Evolutionary conservation across 495 filamentous ascomycete species (phyloP).

Genomic region (Entonaema liquescens): DNA sequence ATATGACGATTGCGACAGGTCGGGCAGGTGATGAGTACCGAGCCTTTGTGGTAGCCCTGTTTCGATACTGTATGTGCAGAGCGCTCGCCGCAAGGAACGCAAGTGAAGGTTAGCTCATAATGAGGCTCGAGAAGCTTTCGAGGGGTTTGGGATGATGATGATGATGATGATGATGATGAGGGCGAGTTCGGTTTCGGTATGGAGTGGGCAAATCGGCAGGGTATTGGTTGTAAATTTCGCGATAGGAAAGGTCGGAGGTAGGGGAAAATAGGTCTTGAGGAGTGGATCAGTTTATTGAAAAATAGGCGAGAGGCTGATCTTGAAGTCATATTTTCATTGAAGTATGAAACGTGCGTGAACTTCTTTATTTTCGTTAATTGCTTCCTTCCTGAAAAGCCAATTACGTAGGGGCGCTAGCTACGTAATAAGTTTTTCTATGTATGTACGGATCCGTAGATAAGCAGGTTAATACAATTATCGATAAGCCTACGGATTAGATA

Average conservation of each 20-base stretch:
- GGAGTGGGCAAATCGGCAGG: slow-evolving; percentile 46
- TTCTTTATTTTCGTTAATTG: neutral
- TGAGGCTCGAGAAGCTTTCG: slow-evolving; percentile 61
- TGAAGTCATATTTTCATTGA: slow-evolving; percentile 22
- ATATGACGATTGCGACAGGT: slow-evolving; percentile 84
- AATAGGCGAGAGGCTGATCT: slow-evolving; percentile 15
- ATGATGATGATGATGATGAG: slow-evolving; percentile 40
- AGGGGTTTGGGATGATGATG: slow-evolving; percentile 12
- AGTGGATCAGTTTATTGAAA: slow-evolving; percentile 7
- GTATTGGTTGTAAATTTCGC: slow-evolving; percentile 27
- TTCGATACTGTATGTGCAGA: slow-evolving; percentile 84
- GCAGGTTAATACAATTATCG: too few relatives aligned
- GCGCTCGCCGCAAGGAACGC: slow-evolving; percentile 79
- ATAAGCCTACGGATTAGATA: too few relatives aligned
- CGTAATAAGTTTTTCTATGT: slow-evolving; percentile 13
- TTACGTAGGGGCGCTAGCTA: neutral
- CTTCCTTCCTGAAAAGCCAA: neutral
- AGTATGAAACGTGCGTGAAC: neutral
- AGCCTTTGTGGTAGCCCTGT: slow-evolving; percentile 91
- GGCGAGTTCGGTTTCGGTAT: slow-evolving; percentile 48
- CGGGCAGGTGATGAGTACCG: slow-evolving; percentile 87
- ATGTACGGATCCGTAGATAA: too few relatives aligned
- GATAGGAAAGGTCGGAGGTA: slow-evolving; percentile 29
- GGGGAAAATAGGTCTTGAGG: slow-evolving; percentile 10
- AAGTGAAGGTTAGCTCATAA: slow-evolving; percentile 91